Base-by-base conservation (phyloP, 495 filamentous ascomycete species). In the Podospora pseudoanserina region DNA sequence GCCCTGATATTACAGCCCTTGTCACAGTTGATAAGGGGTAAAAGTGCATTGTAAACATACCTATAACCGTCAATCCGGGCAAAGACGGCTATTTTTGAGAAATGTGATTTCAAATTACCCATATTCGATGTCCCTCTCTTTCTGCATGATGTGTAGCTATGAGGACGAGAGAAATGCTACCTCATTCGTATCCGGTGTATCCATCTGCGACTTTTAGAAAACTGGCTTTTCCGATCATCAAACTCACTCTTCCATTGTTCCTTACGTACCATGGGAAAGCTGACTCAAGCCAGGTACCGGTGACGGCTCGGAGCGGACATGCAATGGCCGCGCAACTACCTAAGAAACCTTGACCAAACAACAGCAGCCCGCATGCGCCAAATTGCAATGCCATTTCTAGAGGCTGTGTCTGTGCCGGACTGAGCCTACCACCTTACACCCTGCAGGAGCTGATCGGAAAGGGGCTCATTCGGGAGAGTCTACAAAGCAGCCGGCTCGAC, bases 361-460 rank as follows among this genome's bases (percentile, higher is more conserved):
- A 49, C 39, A 11, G 9, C 30, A 16, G 39, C 39, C 5, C 39
- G 7, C 0, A 16, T 11, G 39, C 2, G 13, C 39, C 2, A 13
- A 18, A 16, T 49, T 49, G 39, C 39, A 49, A 49, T 49, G 68
- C 72, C 15, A 83, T 86, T 55, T 70, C 79, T 66, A 84, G 85
- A 64, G 80, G 80, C 58, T 84, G 80, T 70, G 73, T 63, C 57
- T 83, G 79, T 63, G 78, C 79, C n/a, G 82, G 82, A 56, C 83
- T 83, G 58, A 78, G 79, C 1, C 68, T 74, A 3, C 85, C 85
- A 0, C 77, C 73, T 4, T 99, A 96, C 71, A 87, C 87, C 15
- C 92, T 99, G 55, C 83, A 90, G 44, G 94, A 98, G 77, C 80
- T 98, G 66, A 94, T 97, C 68, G 95, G 95, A 20, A 98, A 97